phyloP scores from a whole-genome alignment of 306 rosid species.

The Trifolium fragiferum region DNA sequence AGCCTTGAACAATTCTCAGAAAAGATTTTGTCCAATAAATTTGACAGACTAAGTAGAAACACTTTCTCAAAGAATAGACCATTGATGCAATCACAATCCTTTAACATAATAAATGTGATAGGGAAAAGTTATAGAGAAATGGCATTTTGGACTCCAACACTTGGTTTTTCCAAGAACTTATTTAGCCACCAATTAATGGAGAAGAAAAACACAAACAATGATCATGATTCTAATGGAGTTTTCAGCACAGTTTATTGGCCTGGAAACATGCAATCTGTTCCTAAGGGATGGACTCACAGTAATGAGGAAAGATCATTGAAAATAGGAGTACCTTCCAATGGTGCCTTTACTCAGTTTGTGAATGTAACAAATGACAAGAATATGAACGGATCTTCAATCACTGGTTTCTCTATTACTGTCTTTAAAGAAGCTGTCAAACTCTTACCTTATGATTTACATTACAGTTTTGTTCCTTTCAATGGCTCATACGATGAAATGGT shows the following conservation, averaged over 20 bases:
- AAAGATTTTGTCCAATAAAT: too few relatives aligned
- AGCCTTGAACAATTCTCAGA: background rate
- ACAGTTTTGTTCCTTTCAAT: slow-evolving; percentile 44
- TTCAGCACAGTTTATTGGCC: slow-evolving; percentile 52
- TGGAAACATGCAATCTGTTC: slow-evolving; percentile 44
- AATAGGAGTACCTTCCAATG: slow-evolving; percentile 58
- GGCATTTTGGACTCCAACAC: slow-evolving; percentile 59
- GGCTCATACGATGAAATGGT: slow-evolving; percentile 65
- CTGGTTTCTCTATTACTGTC: slow-evolving; percentile 65
- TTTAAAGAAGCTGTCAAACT: slow-evolving; percentile 49
- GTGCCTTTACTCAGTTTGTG: slow-evolving; percentile 61
- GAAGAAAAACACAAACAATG: too few relatives aligned
- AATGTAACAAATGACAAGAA: slow-evolving; percentile 37
- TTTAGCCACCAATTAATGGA: background rate
- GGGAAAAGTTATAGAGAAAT: slow-evolving; percentile 58
- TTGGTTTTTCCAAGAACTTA: slow-evolving; percentile 49
- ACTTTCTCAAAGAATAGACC: slow-evolving; percentile 38
- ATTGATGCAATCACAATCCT: slow-evolving; percentile 35
- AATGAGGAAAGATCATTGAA: slow-evolving; percentile 28
- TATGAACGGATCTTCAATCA: slow-evolving; percentile 36
- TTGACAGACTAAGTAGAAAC: too few relatives aligned
- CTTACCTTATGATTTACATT: slow-evolving; percentile 49
- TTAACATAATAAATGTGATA: slow-evolving; percentile 58
- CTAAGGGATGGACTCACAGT: slow-evolving; percentile 34
- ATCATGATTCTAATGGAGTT: slow-evolving; percentile 14